Evolutionary conservation across 176 grass and related monocot species (phyloP).

Genomic region (Oryza meridionalis): DNA sequence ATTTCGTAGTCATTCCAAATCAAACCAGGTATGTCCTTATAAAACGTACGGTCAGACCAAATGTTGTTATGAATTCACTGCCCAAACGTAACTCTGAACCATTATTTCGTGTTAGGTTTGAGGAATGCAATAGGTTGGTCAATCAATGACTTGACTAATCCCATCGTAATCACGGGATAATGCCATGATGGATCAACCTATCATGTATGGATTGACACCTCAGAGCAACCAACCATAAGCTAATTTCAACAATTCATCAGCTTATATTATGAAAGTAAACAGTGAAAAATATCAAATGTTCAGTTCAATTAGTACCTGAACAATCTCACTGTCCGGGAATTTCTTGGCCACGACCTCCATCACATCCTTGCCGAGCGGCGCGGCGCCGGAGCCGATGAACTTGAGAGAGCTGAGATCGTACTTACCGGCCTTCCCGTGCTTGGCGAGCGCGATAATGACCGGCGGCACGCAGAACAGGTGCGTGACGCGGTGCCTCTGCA

Average conservation of each 20-base stretch:
- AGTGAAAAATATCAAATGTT: background rate
- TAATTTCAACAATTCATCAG: background rate
- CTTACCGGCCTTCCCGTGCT: conserved; percentile 57
- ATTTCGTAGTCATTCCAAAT: background rate
- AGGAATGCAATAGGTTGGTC: background rate
- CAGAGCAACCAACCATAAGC: background rate
- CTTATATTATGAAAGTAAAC: background rate
- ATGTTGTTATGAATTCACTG: background rate
- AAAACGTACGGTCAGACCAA: background rate
- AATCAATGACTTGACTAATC: background rate
- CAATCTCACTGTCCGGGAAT: conserved; percentile 54
- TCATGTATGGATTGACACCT: background rate
- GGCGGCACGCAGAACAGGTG: conserved; percentile 86
- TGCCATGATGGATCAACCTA: background rate
- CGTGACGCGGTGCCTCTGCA: conserved; percentile 65
- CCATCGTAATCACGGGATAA: background rate
- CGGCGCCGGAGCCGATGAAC: conserved; percentile 80
- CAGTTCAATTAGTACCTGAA: conserved; percentile 55
- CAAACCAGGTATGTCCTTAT: background rate
- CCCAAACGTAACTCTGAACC: background rate
- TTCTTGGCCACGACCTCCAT: conserved; percentile 82
- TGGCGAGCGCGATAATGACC: conserved; percentile 88
- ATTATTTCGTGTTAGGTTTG: background rate
- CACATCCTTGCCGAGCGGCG: conserved; percentile 91
- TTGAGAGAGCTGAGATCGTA: conserved; percentile 81